These are phyloP conservation scores for Yamadazyma epiphylla DNA, from an alignment of 1,139 yeast genomes.

Conservation along the genomic window DNA sequence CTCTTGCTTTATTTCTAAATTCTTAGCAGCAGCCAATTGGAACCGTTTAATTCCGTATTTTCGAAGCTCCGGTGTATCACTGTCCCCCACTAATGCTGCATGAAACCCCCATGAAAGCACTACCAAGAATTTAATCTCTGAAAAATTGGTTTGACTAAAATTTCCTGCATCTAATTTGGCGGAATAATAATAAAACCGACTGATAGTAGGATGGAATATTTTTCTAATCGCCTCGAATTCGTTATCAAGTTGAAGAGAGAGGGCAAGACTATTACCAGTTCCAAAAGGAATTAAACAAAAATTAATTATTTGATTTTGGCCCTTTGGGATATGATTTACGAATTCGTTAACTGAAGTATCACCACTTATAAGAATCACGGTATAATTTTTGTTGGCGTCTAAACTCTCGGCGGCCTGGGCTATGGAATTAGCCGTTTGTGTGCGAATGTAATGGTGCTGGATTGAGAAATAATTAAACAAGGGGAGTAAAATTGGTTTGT, in stretches of 20 bases:
- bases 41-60: slow-evolving; percentile 65
- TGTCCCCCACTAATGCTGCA: slow-evolving; percentile 77
- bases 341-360: slow-evolving; percentile 84
- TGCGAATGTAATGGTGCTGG: slow-evolving; percentile 34
- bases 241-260: slow-evolving; percentile 48
- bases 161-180: slow-evolving; percentile 52
- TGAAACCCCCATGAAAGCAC: slow-evolving; percentile 86
- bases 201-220: slow-evolving; percentile 31
- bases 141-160: slow-evolving; percentile 16
- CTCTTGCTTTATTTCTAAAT: slow-evolving; percentile 44
- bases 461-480: slow-evolving; percentile 35
- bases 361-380: slow-evolving; percentile 71
- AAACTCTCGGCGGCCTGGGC: slow-evolving; percentile 28
- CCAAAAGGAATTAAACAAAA: slow-evolving; percentile 71
- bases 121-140: slow-evolving; percentile 58
- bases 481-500: slow-evolving; percentile 40
- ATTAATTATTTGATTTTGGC: slow-evolving; percentile 12
- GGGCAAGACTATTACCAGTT: slow-evolving; percentile 79
- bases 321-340: slow-evolving; percentile 44
- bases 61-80: slow-evolving; percentile 66
- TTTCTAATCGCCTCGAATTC: slow-evolving; percentile 39
- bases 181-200: slow-evolving; percentile 52
- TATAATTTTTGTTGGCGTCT: slow-evolving; percentile 17
- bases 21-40: slow-evolving; percentile 58
- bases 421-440: slow-evolving; percentile 32